Evolutionary conservation across 805 yeast species (phyloP), one percentile per base, ranked within the genome.

Genomic region (Suhomyces pyralidae): DNA sequence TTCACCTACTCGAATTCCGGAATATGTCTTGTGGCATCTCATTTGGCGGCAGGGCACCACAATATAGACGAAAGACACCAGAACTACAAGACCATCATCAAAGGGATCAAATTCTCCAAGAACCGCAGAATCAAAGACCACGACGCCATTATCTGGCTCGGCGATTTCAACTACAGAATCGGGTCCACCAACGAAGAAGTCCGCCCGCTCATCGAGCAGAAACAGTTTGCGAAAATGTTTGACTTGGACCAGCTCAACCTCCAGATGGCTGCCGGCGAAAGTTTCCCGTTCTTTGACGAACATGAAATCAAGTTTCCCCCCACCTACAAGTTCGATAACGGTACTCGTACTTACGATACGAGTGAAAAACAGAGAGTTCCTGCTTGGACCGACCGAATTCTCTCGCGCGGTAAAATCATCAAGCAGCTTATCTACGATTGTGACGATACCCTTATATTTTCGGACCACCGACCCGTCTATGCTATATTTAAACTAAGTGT

Each of bases 331-430:
- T 93, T 83, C 68, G 97, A 93, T 66, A 86, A 87, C 56, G 94
- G 93, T 3, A 86, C 96, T 0, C 78, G 81, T 47, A 73, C 68
- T 17, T 94, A 92, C 65, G 98, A 93, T 66, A 78, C 96, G 1
- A 86, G 96, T 9, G 99, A 93, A 60, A 93, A 93, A 66, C 93
- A 86, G 56, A 79, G 99, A 60, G 85, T 89, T 3, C 99, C 99
- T 1, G 87, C 97, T 0, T 93, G 98, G 97, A 93, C 98, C 0
- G 99, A 93, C 68, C 77, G 99, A 7, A 84, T 93, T 38, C 60
- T 74, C 51, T 70, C 79, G 3, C 74, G 87, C 24, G 84, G 88
- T 14, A 78, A 80, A 34, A 74, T 79, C 9, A 66, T 92, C 52
- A 76, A 71, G 45, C 93, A 88, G 55, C 56, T 78, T 1, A 69